phyloP scores from a whole-genome alignment of 768 basidiomycete species.

The Pilatotrama ljubarskyi region DNA sequence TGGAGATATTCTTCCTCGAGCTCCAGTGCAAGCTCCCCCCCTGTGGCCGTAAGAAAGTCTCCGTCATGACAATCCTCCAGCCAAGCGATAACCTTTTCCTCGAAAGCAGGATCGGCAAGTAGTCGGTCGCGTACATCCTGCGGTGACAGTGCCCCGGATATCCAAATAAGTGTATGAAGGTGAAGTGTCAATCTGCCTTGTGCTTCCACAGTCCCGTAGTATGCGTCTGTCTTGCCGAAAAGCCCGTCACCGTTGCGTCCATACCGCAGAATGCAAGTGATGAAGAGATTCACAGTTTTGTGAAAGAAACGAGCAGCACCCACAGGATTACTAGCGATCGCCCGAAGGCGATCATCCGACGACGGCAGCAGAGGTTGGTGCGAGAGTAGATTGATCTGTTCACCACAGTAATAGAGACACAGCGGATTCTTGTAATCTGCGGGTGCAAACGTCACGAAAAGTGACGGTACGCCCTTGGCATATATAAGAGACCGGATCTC shows the following conservation, averaged over 20 bases:
- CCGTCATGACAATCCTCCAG: background rate
- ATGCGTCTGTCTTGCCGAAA: slow-evolving; percentile 33
- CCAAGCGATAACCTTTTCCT: background rate
- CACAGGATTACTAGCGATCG: background rate
- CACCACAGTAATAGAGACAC: background rate
- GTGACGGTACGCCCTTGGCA: slow-evolving; percentile 12
- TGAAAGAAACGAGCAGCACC: background rate
- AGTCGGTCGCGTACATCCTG: slow-evolving; percentile 12
- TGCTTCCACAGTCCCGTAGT: slow-evolving; percentile 43
- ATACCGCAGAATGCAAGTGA: background rate
- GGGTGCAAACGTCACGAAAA: slow-evolving; percentile 42
- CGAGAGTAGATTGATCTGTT: background rate
- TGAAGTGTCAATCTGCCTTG: slow-evolving; percentile 42
- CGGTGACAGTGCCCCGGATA: slow-evolving; percentile 16
- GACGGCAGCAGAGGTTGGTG: background rate
- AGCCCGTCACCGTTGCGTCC: background rate
- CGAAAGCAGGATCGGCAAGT: background rate
- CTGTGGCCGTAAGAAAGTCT: too few relatives aligned
- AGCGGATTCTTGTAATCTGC: slow-evolving; percentile 28
- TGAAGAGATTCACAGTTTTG: background rate
- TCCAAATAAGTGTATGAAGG: slow-evolving; percentile 40
- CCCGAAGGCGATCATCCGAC: background rate
- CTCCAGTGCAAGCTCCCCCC: too few relatives aligned
- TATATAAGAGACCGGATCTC: slow-evolving; percentile 27
- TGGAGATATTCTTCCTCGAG: too few relatives aligned